Evolutionary conservation across 257 asterid genomes (phyloP).

Genomic region (Gardenia jasminoides): DNA sequence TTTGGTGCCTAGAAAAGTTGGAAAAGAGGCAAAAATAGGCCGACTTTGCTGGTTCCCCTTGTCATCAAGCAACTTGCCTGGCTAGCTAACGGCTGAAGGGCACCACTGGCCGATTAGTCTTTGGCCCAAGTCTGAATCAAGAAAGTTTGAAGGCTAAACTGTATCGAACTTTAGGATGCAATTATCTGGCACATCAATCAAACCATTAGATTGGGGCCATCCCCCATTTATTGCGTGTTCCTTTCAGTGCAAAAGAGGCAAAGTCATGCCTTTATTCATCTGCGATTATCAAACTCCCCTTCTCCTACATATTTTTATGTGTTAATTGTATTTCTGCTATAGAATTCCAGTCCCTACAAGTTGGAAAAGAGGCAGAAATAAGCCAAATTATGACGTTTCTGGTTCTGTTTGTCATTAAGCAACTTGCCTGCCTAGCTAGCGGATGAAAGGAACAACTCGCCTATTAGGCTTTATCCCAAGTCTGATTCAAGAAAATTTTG

Average conservation of each 20-base stretch:
- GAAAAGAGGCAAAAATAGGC: neutral
- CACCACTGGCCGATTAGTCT: neutral
- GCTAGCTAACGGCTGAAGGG: neutral
- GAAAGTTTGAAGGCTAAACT: neutral
- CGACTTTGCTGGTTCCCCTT: neutral
- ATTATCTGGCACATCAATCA: neutral
- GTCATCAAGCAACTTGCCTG: neutral
- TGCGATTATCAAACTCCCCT: too few species aligned
- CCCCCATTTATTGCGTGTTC: too few species aligned
- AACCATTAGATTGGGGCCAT: neutral
- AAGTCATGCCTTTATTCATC: too few species aligned
- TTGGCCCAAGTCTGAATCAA: neutral
- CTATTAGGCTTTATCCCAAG: neutral
- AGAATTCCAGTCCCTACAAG: too few species aligned
- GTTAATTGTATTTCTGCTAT: too few species aligned
- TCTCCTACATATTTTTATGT: too few species aligned
- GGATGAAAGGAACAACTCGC: neutral
- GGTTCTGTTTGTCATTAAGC: neutral
- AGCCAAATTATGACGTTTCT: neutral
- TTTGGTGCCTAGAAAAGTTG: too few species aligned
- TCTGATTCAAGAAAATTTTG: neutral
- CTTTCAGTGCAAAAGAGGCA: too few species aligned
- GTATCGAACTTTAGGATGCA: neutral
- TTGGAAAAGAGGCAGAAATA: neutral
- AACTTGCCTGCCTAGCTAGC: neutral